A percentile compares a stretch with the other conserved stretches of the same genome.
These are phyloP conservation scores for Hypoxylon sp. DNA, from an alignment of 2,329 filamentous ascomycete genomes.

Conservation along the genomic window DNA sequence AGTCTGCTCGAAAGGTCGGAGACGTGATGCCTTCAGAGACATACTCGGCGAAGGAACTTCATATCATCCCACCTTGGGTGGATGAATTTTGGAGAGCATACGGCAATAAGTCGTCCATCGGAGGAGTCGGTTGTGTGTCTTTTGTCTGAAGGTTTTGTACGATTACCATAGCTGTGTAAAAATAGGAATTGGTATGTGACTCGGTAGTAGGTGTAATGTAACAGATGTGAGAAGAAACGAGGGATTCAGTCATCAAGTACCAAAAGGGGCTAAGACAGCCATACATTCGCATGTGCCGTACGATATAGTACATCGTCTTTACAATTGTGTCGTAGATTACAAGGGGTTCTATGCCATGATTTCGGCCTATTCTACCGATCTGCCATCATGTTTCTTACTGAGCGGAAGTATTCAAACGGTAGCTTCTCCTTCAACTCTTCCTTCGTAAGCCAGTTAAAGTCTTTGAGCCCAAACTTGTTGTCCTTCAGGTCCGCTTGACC, in stretches of 20 bases:
- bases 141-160: constrained; percentile 6
- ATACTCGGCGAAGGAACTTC: constrained; percentile 23
- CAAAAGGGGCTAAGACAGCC: background rate
- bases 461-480: constrained; percentile 80
- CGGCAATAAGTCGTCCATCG: constrained; percentile 43
- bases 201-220: background rate
- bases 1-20: background rate
- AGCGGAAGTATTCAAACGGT: constrained; percentile 77
- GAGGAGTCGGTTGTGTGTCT: constrained; percentile 19
- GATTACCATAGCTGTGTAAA: background rate
- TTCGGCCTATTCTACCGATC: constrained; percentile 70
- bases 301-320: constrained; percentile 51
- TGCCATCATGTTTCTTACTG: constrained; percentile 86
- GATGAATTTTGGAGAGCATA: constrained; percentile 42
- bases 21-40: constrained; percentile 9
- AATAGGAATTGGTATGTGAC: background rate
- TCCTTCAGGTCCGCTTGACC: constrained; percentile 87
- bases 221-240: background rate
- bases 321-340: constrained; percentile 43
- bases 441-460: constrained; percentile 94
- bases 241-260: background rate
- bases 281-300: constrained; percentile 35
- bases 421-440: constrained; percentile 85
- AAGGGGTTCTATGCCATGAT: constrained; percentile 27
- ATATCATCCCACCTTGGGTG: constrained; percentile 39